phyloP scores from a whole-genome alignment of 345 rosid genomes.

The Pistacia atlantica region DNA sequence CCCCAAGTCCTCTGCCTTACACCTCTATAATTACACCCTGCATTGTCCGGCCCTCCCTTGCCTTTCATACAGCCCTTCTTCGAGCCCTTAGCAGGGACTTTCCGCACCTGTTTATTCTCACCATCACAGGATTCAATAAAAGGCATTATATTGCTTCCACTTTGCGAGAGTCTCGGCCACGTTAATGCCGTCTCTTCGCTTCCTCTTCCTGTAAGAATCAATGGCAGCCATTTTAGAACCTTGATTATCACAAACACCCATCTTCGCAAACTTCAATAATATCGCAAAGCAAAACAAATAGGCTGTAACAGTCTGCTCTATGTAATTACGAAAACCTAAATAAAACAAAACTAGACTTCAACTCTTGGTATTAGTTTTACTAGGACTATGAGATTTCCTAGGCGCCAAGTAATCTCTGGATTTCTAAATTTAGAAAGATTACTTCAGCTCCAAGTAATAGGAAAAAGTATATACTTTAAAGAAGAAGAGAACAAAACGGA shows the following conservation, averaged over 20 bases:
- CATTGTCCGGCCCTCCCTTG: slow-evolving; percentile 90
- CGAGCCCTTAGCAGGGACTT: slow-evolving; percentile 68
- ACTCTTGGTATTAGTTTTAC: too few relatives aligned
- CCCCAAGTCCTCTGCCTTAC: slow-evolving; percentile 96
- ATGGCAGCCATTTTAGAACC: slow-evolving; percentile 24
- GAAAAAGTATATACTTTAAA: not conserved
- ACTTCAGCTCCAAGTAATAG: slow-evolving; percentile 5
- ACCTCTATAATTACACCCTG: slow-evolving; percentile 58
- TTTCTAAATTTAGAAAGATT: not conserved
- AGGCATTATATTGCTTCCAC: slow-evolving; percentile 63
- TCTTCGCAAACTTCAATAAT: not conserved
- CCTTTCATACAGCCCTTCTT: slow-evolving; percentile 93
- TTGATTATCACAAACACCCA: slow-evolving; percentile 31
- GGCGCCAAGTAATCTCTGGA: not conserved
- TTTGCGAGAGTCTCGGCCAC: slow-evolving; percentile 57
- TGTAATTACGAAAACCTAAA: not conserved
- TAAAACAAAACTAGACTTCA: not conserved
- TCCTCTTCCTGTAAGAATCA: slow-evolving; percentile 57
- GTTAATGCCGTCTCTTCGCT: slow-evolving; percentile 41
- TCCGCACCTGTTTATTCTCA: slow-evolving; percentile 31
- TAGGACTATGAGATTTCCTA: not conserved
- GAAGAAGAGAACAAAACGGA: not conserved
- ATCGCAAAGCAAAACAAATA: not conserved
- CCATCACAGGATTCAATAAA: slow-evolving; percentile 27
- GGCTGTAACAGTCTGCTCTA: too few relatives aligned